These are phyloP conservation scores for Suhomyces xylopsoci DNA, from an alignment of 805 yeast genomes.

Conservation along the genomic window DNA sequence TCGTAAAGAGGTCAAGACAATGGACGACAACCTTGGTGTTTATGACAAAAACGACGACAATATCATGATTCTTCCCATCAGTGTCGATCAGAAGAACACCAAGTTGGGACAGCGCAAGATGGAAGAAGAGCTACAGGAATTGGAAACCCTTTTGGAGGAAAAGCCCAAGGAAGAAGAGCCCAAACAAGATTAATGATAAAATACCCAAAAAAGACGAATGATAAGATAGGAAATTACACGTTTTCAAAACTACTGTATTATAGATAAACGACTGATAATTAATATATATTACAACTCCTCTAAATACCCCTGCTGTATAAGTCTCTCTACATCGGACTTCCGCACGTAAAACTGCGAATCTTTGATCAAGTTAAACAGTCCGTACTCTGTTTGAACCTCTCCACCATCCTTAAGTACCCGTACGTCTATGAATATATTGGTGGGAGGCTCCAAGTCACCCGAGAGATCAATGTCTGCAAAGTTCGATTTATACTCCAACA, in stretches of 20 bases:
- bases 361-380: constrained; percentile 87
- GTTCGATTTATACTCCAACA: constrained; percentile 73
- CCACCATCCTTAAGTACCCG: constrained; percentile 93
- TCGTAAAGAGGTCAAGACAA: constrained; percentile 61
- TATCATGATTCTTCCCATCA: constrained; percentile 61
- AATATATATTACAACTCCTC: constrained; percentile 54
- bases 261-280: background rate
- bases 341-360: constrained; percentile 94
- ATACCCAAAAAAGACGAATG: background rate
- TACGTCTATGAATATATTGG: constrained; percentile 88
- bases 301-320: constrained; percentile 90
- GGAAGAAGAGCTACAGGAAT: constrained; percentile 39
- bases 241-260: background rate
- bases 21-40: constrained; percentile 59
- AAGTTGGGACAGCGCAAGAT: constrained; percentile 61
- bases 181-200: background rate
- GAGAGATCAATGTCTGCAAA: constrained; percentile 82
- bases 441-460: constrained; percentile 89
- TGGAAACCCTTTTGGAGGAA: constrained; percentile 11
- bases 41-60: constrained; percentile 41
- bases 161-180: background rate
- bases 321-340: constrained; percentile 88
- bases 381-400: constrained; percentile 95
- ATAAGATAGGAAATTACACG: background rate
- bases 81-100: constrained; percentile 68